phyloP scores from a whole-genome alignment of 495 filamentous ascomycete species.

The Eremomyces bilateralis region DNA sequence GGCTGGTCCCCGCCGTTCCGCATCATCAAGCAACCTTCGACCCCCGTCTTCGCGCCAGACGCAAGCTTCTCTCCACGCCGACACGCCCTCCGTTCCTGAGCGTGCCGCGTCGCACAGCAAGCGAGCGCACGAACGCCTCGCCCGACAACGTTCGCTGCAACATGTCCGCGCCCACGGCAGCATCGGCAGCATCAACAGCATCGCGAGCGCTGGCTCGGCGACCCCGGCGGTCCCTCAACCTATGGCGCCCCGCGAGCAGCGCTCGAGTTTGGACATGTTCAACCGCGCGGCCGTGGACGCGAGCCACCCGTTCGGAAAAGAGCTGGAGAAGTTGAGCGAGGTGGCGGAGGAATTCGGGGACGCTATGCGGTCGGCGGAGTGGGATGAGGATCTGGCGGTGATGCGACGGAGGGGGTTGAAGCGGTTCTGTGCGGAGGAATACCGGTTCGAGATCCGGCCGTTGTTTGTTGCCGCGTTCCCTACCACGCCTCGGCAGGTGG shows the following conservation, averaged over 20 bases:
- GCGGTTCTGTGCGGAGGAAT: conserved; percentile 64
- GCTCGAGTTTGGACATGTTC: conserved; percentile 26
- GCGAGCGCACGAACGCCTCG: conserved; percentile 42
- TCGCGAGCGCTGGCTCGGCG: conserved; percentile 31
- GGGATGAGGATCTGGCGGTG: conserved; percentile 29
- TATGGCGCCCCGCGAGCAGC: conserved; percentile 30
- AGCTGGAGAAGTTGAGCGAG: conserved; percentile 53
- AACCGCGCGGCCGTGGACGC: conserved; percentile 16
- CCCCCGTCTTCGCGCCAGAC: conserved; percentile 25
- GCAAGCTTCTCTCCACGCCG: background rate
- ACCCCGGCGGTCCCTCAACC: too few relatives aligned
- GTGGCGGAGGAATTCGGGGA: conserved; percentile 71
- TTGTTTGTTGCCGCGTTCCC: conserved; percentile 26
- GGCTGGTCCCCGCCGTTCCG: conserved; percentile 12
- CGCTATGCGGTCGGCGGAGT: conserved; percentile 20
- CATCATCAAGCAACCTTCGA: conserved; percentile 19
- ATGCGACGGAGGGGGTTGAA: conserved; percentile 45
- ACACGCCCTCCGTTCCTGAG: conserved; percentile 31
- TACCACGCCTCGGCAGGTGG: too few relatives aligned
- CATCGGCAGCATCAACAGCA: conserved; percentile 19
- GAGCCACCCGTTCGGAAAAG: conserved; percentile 40
- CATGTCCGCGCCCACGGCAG: conserved; percentile 27
- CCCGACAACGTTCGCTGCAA: conserved; percentile 41
- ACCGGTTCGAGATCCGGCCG: conserved; percentile 57
- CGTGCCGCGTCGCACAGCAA: conserved; percentile 72